Percentiles rank a stretch among this genome's conserved stretches.
These are phyloP conservation scores for Ceratobasidium sp. DNA, from an alignment of 1,284 basidiomycete species.

Conservation along the genomic window DNA sequence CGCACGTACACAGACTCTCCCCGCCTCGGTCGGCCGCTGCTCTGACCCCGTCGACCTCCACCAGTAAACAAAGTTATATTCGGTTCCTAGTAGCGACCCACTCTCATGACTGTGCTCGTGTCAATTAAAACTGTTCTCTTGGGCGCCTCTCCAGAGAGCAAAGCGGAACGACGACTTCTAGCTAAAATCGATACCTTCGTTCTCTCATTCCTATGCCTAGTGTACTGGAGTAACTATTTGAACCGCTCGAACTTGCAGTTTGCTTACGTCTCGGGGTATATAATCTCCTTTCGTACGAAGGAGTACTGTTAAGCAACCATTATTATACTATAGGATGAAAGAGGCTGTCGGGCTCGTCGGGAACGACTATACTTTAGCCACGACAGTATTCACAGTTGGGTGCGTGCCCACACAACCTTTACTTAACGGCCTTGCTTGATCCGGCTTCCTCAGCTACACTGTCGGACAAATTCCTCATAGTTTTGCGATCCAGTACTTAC, in stretches of 20 bases:
- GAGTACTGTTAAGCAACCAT: not conserved
- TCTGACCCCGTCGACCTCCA: not conserved
- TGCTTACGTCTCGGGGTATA: slow-evolving; percentile 42
- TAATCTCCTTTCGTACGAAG: not conserved
- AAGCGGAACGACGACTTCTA: slow-evolving; percentile 29
- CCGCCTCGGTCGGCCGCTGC: not conserved
- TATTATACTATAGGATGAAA: slow-evolving; percentile 19
- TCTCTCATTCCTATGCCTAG: slow-evolving; percentile 31
- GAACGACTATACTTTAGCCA: slow-evolving; percentile 40
- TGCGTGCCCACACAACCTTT: not conserved
- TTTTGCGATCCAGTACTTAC: slow-evolving; percentile 40
- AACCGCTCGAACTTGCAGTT: slow-evolving; percentile 42
- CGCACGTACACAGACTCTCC: not conserved
- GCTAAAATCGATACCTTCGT: slow-evolving; percentile 43
- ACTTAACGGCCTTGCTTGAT: not conserved
- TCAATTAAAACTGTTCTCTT: slow-evolving; percentile 7
- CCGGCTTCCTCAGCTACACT: not conserved
- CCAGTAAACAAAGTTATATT: not conserved
- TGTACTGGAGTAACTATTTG: slow-evolving; percentile 42
- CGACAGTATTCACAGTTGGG: slow-evolving; percentile 35
- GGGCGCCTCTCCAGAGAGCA: slow-evolving; percentile 25
- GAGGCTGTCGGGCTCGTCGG: slow-evolving; percentile 30
- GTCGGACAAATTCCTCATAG: slow-evolving; percentile 41
- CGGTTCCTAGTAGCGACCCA: not conserved
- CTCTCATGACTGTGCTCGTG: slow-evolving; percentile 6